These are phyloP conservation scores for Tylopilus balloui DNA, from an alignment of 768 basidiomycete species.

Conservation along the genomic window DNA sequence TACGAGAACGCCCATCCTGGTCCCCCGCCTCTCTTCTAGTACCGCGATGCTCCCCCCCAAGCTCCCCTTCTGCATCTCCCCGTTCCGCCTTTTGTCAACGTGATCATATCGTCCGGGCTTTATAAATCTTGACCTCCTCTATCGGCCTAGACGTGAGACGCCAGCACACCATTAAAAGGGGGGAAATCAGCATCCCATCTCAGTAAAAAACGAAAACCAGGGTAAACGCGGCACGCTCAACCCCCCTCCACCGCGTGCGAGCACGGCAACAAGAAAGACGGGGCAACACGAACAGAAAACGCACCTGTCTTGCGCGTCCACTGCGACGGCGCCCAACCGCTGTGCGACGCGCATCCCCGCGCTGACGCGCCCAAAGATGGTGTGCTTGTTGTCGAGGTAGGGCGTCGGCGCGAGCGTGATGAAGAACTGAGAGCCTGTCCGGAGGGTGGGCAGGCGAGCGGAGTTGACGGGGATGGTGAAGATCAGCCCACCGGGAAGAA, in stretches of 20 bases:
- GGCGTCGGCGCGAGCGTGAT: constrained; percentile 81
- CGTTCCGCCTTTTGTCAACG: background rate
- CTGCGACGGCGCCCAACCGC: constrained; percentile 83
- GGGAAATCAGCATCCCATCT: background rate
- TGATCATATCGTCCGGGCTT: constrained; percentile 43
- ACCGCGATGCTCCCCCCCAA: too few species aligned
- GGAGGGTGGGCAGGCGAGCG: too few species aligned
- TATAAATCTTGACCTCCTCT: constrained; percentile 90
- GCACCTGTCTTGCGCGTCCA: constrained; percentile 80
- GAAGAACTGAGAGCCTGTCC: constrained; percentile 89
- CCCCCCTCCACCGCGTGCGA: too few species aligned
- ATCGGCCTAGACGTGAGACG: constrained; percentile 36
- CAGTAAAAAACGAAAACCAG: background rate
- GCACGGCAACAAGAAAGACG: too few species aligned
- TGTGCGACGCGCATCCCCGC: constrained; percentile 92
- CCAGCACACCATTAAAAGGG: background rate
- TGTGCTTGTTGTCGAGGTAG: constrained; percentile 80
- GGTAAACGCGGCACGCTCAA: too few species aligned
- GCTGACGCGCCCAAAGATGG: constrained; percentile 87
- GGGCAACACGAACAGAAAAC: background rate
- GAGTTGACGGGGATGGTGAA: too few species aligned
- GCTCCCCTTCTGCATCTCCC: too few species aligned
- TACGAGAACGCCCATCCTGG: too few species aligned
- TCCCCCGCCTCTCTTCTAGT: too few species aligned
- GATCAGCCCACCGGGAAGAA: too few species aligned